Evolutionary conservation across 345 rosid species (phyloP).

Genomic region (Barbarea vulgaris): DNA sequence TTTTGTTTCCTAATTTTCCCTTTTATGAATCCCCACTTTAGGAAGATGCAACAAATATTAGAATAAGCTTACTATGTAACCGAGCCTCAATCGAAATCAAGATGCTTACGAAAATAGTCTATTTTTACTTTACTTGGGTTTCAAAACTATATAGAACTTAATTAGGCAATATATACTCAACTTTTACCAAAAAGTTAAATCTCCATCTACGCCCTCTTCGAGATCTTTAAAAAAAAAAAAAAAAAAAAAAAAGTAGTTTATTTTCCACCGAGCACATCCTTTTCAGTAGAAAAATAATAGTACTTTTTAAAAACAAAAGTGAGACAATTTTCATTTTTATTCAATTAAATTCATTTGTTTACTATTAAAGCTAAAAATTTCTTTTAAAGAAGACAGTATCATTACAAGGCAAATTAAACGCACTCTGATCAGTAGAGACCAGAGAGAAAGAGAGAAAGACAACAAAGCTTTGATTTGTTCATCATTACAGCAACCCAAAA

Average conservation of each 20-base stretch:
- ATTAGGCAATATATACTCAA: neutral
- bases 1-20: neutral
- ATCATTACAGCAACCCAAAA: constrained; percentile 53
- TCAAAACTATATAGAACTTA: neutral
- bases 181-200: neutral
- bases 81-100: neutral
- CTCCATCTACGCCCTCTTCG: neutral
- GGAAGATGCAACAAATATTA: neutral
- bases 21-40: neutral
- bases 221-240: neutral
- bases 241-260: neutral
- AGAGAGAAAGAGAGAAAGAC: constrained; percentile 19
- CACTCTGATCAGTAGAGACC: constrained; percentile 21
- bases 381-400: constrained; percentile 34
- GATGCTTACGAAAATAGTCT: neutral
- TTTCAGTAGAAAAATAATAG: neutral
- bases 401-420: constrained; percentile 22
- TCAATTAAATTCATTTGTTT: neutral
- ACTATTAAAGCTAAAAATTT: constrained; percentile 17
- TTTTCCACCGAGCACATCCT: constrained; percentile 29
- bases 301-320: neutral
- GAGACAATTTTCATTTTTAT: neutral
- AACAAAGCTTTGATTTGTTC: constrained; percentile 54
- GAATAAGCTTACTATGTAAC: neutral
- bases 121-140: neutral